These are phyloP conservation scores for Penicillium odoratum DNA, from an alignment of 495 filamentous ascomycete genomes.

Conservation along the genomic window DNA sequence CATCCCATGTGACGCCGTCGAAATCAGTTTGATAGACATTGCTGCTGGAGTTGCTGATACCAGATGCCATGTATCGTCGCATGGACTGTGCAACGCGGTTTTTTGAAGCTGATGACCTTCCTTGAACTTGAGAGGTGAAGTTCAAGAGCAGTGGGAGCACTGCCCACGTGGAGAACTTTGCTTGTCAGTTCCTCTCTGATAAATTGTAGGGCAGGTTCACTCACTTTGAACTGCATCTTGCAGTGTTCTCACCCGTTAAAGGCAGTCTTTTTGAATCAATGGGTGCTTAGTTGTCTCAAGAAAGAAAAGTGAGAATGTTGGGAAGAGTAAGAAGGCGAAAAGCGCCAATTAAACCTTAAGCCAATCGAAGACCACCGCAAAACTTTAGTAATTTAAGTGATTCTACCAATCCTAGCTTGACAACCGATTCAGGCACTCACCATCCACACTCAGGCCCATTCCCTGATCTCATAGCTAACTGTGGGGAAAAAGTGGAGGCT, in stretches of 20 bases:
- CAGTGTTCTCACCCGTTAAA: conserved; percentile 1
- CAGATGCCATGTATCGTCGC: conserved; percentile 14
- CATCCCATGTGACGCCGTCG: conserved; percentile 59
- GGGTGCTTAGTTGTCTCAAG: neutral
- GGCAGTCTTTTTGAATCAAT: neutral
- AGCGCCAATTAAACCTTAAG: neutral
- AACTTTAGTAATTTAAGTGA: neutral
- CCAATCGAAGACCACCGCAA: neutral
- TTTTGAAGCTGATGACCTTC: conserved; percentile 8
- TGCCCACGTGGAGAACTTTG: conserved; percentile 13
- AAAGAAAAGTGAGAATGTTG: neutral
- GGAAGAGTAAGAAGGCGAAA: neutral
- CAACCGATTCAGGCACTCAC: conserved; percentile 21
- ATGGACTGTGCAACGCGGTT: conserved; percentile 17
- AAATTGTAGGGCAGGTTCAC: neutral
- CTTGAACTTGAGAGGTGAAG: conserved; percentile 12
- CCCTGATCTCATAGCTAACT: conserved; percentile 14
- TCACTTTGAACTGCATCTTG: conserved; percentile 28
- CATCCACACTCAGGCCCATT: conserved; percentile 9
- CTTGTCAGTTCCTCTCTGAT: neutral
- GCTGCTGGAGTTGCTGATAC: conserved; percentile 16
- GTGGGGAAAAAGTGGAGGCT: conserved; percentile 24
- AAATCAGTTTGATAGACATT: conserved; percentile 50
- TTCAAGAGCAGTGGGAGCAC: conserved; percentile 20
- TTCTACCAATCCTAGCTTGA: neutral